Base-by-base conservation (phyloP, 768 basidiomycete species). In the Strobilomyces echinocephalus region DNA sequence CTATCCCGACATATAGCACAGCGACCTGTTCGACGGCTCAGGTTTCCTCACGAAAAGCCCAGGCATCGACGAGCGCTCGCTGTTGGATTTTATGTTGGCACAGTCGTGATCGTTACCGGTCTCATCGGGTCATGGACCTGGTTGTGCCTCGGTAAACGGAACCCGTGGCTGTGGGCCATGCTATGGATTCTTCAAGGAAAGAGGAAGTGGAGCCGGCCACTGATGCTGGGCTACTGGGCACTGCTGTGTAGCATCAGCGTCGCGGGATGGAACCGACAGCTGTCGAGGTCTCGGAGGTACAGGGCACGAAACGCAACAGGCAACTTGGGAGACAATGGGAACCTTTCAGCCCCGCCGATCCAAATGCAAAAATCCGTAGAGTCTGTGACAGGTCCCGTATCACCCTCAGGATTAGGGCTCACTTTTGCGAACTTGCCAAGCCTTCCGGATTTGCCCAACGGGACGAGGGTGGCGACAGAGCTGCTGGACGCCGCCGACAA, bases 241-340 rank as follows among this genome's bases (percentile, higher is more conserved):
- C 70, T 80, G 5, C 69, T 95, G 28, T 88, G 87, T 7, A 79
- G 77, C 57, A 76, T 95, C 52, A 95, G 92, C 53, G 90, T 98
- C 21, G 94, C 88, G 8, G 95, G 91, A 0, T 98, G 97, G 97
- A 93, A 84, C 68, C 78, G 94, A 46, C 95, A 97, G 68, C 72
- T 98, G 45, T 86, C 85, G 6, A 77, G 93, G 54, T 83, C 87
- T 1, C 75, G 92, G 53, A 76, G 82, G 58, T 85, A 85, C 63
- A 74, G 87, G 46, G 74, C 79, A 15, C 70, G 82, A 59, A 76
- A 73, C 56, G 54, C 61, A 47, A 55, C 62, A 42, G 58, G 49
- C 53, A 65, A 65, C 53, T 60, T 68, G 21, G 72, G 67, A 18
- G 77, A 79, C 12, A 69, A 63, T 54, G 60, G 72, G 33, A 64